Conservation (phyloP, 1,284 basidiomycete species). For the Pseudozyma sp. region DNA sequence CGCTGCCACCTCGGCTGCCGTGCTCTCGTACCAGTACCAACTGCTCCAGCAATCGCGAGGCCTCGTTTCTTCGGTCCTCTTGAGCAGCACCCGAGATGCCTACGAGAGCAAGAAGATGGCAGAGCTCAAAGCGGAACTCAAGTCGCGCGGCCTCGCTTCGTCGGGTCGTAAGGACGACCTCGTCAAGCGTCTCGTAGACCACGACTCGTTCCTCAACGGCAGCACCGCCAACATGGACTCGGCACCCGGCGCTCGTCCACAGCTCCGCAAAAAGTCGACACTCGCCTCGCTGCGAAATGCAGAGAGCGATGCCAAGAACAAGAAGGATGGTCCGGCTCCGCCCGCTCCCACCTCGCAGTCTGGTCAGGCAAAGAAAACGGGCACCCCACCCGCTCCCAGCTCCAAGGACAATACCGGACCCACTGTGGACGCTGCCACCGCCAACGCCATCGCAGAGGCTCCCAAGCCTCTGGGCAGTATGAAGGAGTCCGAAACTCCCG, state of each 20-base stretch:
- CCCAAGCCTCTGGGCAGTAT: conserved; percentile 48
- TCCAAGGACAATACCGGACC: conserved; percentile 18
- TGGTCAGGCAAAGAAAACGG: conserved; percentile 22
- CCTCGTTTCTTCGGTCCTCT: conserved; percentile 60
- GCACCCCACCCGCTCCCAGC: conserved; percentile 17
- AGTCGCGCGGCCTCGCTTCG: conserved; percentile 59
- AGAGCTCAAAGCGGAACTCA: conserved; percentile 59
- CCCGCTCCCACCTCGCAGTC: conserved; percentile 31
- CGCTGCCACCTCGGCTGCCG: conserved; percentile 41
- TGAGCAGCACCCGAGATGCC: conserved; percentile 56
- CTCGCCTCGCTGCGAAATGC: conserved; percentile 45
- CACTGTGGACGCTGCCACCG: conserved; percentile 40
- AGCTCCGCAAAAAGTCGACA: conserved; percentile 55
- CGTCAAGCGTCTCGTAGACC: conserved; percentile 58
- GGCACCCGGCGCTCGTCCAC: conserved; percentile 28
- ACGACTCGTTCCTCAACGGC: conserved; percentile 54
- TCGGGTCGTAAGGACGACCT: conserved; percentile 60
- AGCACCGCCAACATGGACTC: conserved; percentile 40
- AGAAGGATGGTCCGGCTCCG: conserved; percentile 21
- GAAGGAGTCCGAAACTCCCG: conserved; percentile 47
- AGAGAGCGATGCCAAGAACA: conserved; percentile 9
- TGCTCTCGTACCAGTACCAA: conserved; percentile 49
- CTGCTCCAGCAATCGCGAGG: conserved; percentile 48
- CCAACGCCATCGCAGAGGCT: conserved; percentile 32
- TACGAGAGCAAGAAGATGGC: conserved; percentile 57